Evolutionary conservation across 1,284 basidiomycete species (phyloP), one percentile per base, ranked within the genome.

Genomic region (Marasmius oreades): DNA sequence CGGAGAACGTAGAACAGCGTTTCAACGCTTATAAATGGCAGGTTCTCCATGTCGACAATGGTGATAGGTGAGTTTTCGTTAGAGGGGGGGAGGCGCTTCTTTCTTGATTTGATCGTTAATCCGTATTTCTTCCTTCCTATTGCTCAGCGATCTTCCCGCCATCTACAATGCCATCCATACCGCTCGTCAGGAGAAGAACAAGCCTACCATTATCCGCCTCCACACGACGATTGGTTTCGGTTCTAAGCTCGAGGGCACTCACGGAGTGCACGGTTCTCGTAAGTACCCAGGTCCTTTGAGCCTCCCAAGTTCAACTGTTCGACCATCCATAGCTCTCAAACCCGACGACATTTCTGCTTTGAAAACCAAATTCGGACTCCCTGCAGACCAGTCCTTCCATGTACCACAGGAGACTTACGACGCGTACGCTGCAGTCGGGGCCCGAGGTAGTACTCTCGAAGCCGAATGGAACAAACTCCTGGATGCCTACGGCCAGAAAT

Each of bases 21-120:
- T 97, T 95, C 81, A 77, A 86, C 67, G 70, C 95, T 16, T 97
- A 97, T 74, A 93, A 90, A 60, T 98, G 95, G 95, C 90, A 97
- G 64, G 93, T 96, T 55, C 80, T 95, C 61, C 82, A 84, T 69
- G 91, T 96, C 55, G 77, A 86, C 58, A 78, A 94, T 64, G 94
- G 93, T 61, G 91, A 96, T 75, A 77, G 69, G 91, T 92, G 65
- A 73, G 77, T 66, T 24, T 1, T n/a, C n/a, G n/a, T n/a, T n/a
- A n/a, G n/a, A n/a, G n/a, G n/a, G n/a, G n/a, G n/a, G n/a, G n/a
- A n/a, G n/a, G n/a, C n/a, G n/a, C n/a, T n/a, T n/a, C n/a, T n/a
- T n/a, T n/a, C n/a, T n/a, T n/a, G n/a, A n/a, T n/a, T n/a, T n/a
- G n/a, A 48, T 22, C 3, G 16, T 44, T 23, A 22, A 24, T 20